phyloP scores from a whole-genome alignment of 169 alveolate genomes.

The Cryptosporidium tyzzeri region DNA sequence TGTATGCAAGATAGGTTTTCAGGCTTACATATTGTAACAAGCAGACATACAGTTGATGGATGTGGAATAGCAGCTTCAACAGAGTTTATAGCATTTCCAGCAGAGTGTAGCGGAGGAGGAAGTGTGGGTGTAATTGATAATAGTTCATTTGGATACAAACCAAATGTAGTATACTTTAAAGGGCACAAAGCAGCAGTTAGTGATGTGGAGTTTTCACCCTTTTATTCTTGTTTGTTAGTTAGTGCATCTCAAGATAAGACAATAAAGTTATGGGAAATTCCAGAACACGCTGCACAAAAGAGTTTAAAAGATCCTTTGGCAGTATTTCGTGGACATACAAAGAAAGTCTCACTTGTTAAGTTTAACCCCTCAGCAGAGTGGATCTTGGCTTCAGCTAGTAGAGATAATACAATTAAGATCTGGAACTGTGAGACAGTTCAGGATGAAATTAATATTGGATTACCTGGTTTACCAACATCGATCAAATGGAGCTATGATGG shows the following conservation, averaged over 20 bases:
- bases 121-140: slow-evolving; percentile 75
- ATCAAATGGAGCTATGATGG: slow-evolving; percentile 73
- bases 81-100: slow-evolving; percentile 74
- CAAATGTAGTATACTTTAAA: slow-evolving; percentile 69
- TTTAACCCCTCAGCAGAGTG: slow-evolving; percentile 85
- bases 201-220: slow-evolving; percentile 73
- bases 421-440: slow-evolving; percentile 88
- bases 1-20: slow-evolving; percentile 69
- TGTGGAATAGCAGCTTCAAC: slow-evolving; percentile 77
- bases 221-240: slow-evolving; percentile 79
- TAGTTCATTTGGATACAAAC: slow-evolving; percentile 60
- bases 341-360: slow-evolving; percentile 82
- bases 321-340: slow-evolving; percentile 83
- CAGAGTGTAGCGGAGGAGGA: slow-evolving; percentile 72
- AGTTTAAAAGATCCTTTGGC: slow-evolving; percentile 71
- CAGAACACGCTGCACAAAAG: slow-evolving; percentile 76
- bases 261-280: slow-evolving; percentile 84
- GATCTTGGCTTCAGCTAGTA: slow-evolving; percentile 86
- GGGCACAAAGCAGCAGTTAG: slow-evolving; percentile 73
- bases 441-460: slow-evolving; percentile 67
- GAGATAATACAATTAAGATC: slow-evolving; percentile 89
- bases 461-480: slow-evolving; percentile 65
- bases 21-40: slow-evolving; percentile 66
- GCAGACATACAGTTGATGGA: slow-evolving; percentile 74
- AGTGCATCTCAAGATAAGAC: slow-evolving; percentile 89